A percentile compares a stretch with the other conserved stretches of the same genome.
These are phyloP conservation scores for Xylaria flabelliformis DNA, from an alignment of 495 filamentous ascomycete species.

Conservation along the genomic window DNA sequence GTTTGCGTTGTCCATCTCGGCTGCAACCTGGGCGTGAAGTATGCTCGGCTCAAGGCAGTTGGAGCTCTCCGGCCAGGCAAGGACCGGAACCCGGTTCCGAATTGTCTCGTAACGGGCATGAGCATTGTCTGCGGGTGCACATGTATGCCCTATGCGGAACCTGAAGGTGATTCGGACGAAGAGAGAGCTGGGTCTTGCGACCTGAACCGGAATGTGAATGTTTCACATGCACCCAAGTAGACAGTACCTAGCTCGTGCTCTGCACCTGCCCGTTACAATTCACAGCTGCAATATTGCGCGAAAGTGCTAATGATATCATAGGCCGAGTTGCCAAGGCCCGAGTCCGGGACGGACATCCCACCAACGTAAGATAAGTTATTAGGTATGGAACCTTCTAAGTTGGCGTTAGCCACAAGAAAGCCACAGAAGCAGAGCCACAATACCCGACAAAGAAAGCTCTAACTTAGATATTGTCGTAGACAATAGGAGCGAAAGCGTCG, in stretches of 20 bases:
- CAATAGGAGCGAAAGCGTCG: background rate
- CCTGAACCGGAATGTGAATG: background rate
- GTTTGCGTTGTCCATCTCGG: slow-evolving; percentile 31
- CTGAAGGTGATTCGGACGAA: slow-evolving; percentile 3
- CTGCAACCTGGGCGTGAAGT: slow-evolving; percentile 28
- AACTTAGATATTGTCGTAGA: background rate
- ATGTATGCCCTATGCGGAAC: slow-evolving; percentile 28
- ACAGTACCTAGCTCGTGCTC: background rate
- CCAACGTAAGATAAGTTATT: background rate
- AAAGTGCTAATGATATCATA: slow-evolving; percentile 24
- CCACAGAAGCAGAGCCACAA: background rate
- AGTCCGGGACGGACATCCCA: background rate
- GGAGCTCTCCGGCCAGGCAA: slow-evolving; percentile 36
- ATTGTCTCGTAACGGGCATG: slow-evolving; percentile 38
- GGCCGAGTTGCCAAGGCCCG: slow-evolving; percentile 21
- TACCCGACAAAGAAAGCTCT: background rate
- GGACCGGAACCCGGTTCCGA: slow-evolving; percentile 43
- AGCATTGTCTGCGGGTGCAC: slow-evolving; percentile 28
- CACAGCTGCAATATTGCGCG: background rate
- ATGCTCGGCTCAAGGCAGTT: slow-evolving; percentile 28
- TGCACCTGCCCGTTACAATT: slow-evolving; percentile 7
- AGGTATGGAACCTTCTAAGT: too few species aligned
- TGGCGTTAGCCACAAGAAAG: slow-evolving; percentile 8
- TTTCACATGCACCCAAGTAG: background rate
- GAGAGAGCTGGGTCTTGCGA: slow-evolving; percentile 4